These are phyloP conservation scores for Smallanthus sonchifolius DNA, from an alignment of 129 eudicot genomes.

Conservation along the genomic window DNA sequence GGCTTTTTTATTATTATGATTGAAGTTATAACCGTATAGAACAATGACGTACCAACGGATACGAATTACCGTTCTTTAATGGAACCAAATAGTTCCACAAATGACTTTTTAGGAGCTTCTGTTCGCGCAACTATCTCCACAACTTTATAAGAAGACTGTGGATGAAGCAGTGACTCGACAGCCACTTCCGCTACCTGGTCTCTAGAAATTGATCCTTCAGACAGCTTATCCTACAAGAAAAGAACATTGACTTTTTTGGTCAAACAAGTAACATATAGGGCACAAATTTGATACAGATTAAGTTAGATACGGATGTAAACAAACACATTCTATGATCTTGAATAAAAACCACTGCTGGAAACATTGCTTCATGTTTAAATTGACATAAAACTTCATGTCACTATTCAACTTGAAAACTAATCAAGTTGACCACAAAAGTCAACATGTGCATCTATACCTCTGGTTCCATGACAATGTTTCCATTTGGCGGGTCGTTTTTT, in stretches of 20 bases:
- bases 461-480: slow-evolving; percentile 89
- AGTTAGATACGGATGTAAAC: neutral
- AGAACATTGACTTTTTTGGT: neutral
- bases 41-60: neutral
- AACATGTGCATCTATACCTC: slow-evolving; percentile 56
- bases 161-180: slow-evolving; percentile 71
- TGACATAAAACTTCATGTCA: too few relatives aligned
- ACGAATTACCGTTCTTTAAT: slow-evolving; percentile 53
- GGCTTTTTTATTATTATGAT: neutral
- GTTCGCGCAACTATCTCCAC: slow-evolving; percentile 84
- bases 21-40: neutral
- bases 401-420: neutral
- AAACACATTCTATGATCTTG: neutral
- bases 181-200: slow-evolving; percentile 96
- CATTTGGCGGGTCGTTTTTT: slow-evolving; percentile 78
- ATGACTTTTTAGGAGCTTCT: slow-evolving; percentile 71
- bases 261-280: neutral
- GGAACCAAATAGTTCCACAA: slow-evolving; percentile 71
- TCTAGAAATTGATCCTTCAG: slow-evolving; percentile 79
- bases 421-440: neutral
- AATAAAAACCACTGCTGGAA: too few relatives aligned
- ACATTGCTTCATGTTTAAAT: too few relatives aligned
- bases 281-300: neutral
- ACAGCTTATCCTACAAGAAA: slow-evolving; percentile 55
- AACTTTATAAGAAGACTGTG: slow-evolving; percentile 70